These are phyloP conservation scores for Coemansia sp. DNA, from an alignment of 192 early-diverging fungal species.

Conservation along the genomic window DNA sequence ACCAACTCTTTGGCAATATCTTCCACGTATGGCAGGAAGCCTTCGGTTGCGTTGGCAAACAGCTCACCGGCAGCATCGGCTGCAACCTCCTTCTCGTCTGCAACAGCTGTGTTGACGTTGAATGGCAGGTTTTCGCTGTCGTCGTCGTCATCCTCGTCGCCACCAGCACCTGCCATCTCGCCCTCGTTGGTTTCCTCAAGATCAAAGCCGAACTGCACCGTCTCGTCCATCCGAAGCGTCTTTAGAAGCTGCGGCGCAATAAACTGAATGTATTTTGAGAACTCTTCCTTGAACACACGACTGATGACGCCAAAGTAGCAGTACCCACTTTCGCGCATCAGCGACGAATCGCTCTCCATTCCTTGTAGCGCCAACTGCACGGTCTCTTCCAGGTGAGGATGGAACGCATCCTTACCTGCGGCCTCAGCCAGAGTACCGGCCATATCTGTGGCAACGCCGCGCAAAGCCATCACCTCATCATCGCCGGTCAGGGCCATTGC, in stretches of 20 bases:
- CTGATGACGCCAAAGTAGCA: conserved; percentile 84
- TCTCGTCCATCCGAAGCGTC: conserved; percentile 78
- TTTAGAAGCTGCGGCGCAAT: conserved; percentile 81
- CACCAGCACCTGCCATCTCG: conserved; percentile 29
- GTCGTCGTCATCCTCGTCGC: conserved; percentile 56
- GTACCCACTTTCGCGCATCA: conserved; percentile 81
- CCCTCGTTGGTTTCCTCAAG: conserved; percentile 14
- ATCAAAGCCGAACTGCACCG: conserved; percentile 22
- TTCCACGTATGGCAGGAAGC: conserved; percentile 86
- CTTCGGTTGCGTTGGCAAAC: conserved; percentile 69
- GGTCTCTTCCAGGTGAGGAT: conserved; percentile 69
- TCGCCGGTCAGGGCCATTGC: conserved; percentile 71
- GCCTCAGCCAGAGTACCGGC: conserved; percentile 84
- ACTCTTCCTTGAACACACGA: conserved; percentile 79
- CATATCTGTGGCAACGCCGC: conserved; percentile 83
- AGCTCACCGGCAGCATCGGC: conserved; percentile 86
- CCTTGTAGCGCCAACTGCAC: conserved; percentile 81
- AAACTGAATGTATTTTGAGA: conserved; percentile 69
- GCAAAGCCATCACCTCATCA: conserved; percentile 71
- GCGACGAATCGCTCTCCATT: conserved; percentile 68
- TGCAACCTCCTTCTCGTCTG: conserved; percentile 92
- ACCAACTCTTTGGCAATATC: conserved; percentile 65
- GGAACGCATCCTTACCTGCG: conserved; percentile 79
- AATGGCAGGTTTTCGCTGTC: conserved; percentile 63
- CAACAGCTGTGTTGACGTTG: conserved; percentile 74